A percentile compares a stretch with the other conserved stretches of the same genome.
phyloP scores from a whole-genome alignment of 768 basidiomycete genomes.

The Multifurca ochricompacta region DNA sequence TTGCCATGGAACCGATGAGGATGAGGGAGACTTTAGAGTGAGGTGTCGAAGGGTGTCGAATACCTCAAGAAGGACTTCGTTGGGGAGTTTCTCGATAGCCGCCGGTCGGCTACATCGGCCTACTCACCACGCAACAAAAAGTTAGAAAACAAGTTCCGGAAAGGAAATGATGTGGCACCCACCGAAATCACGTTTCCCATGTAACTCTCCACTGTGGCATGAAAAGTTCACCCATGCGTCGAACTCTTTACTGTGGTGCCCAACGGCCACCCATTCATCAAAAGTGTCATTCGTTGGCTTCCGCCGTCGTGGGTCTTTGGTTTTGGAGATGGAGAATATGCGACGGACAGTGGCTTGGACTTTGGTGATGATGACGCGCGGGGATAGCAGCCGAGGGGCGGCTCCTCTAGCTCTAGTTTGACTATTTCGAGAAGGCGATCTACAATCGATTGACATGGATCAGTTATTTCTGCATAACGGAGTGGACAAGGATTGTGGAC shows the following conservation, averaged over 20 bases:
- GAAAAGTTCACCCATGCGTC: constrained; percentile 1
- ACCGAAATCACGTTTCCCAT: too few relatives aligned
- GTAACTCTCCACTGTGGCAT: too few relatives aligned
- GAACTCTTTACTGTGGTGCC: too few relatives aligned
- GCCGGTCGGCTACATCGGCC: neutral
- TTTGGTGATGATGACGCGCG: neutral
- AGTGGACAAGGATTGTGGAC: too few relatives aligned
- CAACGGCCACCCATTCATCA: too few relatives aligned
- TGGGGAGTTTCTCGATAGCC: constrained; percentile 5
- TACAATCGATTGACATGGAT: too few relatives aligned
- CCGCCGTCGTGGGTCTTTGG: too few relatives aligned
- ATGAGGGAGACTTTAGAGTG: neutral
- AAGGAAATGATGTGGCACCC: too few relatives aligned
- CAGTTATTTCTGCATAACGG: too few relatives aligned
- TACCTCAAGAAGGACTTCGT: constrained; percentile 13
- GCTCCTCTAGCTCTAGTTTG: neutral
- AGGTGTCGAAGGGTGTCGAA: constrained; percentile 8
- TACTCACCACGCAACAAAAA: neutral
- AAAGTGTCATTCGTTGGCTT: too few relatives aligned
- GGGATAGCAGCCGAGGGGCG: neutral
- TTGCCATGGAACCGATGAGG: constrained; percentile 8
- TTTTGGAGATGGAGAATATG: constrained; percentile 1
- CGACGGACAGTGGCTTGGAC: constrained; percentile 6
- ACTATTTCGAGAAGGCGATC: neutral
- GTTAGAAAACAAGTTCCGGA: too few relatives aligned